Percentiles rank a stretch among this genome's conserved stretches.
Evolutionary conservation across 2,329 filamentous ascomycete genomes (phyloP).

Genomic region (Colletotrichum navitas): DNA sequence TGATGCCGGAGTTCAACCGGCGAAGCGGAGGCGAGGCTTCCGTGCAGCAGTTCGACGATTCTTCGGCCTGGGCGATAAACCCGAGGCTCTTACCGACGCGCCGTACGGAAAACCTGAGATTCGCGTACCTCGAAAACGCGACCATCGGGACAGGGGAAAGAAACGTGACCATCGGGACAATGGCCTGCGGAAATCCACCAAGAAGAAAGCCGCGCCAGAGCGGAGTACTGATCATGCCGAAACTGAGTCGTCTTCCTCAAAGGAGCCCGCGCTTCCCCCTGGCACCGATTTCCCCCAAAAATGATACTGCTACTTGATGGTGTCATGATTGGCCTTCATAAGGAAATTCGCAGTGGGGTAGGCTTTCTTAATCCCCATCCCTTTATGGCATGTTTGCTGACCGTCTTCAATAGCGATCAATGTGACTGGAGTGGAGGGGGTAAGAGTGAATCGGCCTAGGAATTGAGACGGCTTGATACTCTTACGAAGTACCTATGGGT

Average conservation of each 20-base stretch:
- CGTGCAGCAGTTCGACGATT: conserved; percentile 15
- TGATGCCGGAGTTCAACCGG: background rate
- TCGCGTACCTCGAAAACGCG: background rate
- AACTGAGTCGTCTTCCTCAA: background rate
- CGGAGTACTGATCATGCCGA: background rate
- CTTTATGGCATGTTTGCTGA: background rate
- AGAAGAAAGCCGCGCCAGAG: background rate
- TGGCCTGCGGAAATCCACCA: background rate
- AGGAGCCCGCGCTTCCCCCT: background rate
- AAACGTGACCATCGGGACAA: background rate
- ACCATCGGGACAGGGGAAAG: background rate
- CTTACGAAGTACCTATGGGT: background rate
- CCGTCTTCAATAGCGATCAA: background rate
- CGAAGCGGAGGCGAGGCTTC: conserved; percentile 10
- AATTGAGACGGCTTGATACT: background rate
- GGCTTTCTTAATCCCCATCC: background rate
- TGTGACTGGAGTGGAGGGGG: background rate
- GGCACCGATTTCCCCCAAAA: background rate
- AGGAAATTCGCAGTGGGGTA: background rate
- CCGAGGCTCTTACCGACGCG: background rate
- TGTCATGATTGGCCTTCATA: background rate
- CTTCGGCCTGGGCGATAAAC: background rate
- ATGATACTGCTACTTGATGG: background rate
- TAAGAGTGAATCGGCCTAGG: background rate
- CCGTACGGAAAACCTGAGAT: background rate